Evolutionary conservation across 495 filamentous ascomycete genomes (phyloP), one percentile per base, ranked within the genome.

Genomic region (Penicillium lagena): DNA sequence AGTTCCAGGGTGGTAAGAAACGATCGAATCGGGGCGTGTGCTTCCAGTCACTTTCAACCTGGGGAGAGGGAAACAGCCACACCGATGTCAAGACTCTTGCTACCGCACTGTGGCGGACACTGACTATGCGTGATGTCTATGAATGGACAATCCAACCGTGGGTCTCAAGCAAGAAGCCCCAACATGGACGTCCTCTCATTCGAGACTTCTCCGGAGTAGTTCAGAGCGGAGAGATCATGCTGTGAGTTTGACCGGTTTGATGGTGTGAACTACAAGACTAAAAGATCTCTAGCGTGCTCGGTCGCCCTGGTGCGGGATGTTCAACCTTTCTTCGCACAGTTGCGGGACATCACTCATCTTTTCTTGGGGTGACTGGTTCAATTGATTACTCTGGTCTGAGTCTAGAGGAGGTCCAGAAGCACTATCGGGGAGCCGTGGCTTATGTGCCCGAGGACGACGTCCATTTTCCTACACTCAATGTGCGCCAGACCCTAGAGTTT

Each of bases 301-400:
- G 90, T 14, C 77, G 85, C 40, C 90, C 90, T 1, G 90, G 90
- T 4, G 81, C 82, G 7, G 89, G 89, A 30, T 96, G 90, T 60
- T 90, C 90, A 0, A 91, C 89, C 0, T 90, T 95, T 52, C 70
- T 96, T 12, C 90, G 90, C 56, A 80, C 83, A 13, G 82, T 96
- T 46, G 79, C 85, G 12, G 90, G 91, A 51, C 82, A 89, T 49
- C 77, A 87, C 17, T 78, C 73, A 41, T 90, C 89, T 7, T 95
- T 88, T 54, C 83, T 87, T 6, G 71, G 72, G 9, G 74, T 94
- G n/a, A 74, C 80, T 6, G 90, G 89, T 11, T 82, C 88, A 12
- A 85, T 95, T 0, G 70, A 81, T 2, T 95, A 91, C 56, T 89
- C 87, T 0, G 81, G 85, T 2, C 84, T 90, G 29, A 76, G 72